phyloP scores from a whole-genome alignment of 495 filamentous ascomycete genomes.

The Talaromyces stipitatus region DNA sequence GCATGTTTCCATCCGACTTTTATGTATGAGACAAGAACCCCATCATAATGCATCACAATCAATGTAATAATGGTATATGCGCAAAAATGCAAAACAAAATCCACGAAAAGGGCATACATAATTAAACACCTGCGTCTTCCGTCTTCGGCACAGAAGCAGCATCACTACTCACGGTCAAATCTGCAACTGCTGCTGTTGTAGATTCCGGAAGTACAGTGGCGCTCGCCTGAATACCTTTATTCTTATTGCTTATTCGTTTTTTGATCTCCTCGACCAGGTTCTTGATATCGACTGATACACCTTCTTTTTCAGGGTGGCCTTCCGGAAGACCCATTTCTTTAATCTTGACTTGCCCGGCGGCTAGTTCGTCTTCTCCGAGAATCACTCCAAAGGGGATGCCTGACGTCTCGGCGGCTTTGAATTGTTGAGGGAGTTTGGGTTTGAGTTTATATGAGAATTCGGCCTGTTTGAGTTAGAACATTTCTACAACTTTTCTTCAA shows the following conservation, averaged over 20 bases:
- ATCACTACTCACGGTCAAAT: neutral
- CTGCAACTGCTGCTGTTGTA: neutral
- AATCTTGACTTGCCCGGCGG: slow-evolving; percentile 66
- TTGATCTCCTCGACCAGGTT: slow-evolving; percentile 58
- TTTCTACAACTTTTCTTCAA: neutral
- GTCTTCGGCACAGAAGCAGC: neutral
- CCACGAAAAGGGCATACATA: neutral
- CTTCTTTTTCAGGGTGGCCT: slow-evolving; percentile 81
- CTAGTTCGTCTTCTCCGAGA: slow-evolving; percentile 72
- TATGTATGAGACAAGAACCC: neutral
- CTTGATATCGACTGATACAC: slow-evolving; percentile 56
- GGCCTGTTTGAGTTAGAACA: slow-evolving; percentile 37
- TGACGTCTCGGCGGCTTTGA: slow-evolving; percentile 68
- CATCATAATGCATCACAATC: neutral
- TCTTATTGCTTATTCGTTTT: slow-evolving; percentile 7
- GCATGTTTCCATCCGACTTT: neutral
- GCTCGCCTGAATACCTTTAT: neutral
- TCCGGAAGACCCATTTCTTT: slow-evolving; percentile 78
- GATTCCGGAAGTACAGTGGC: neutral
- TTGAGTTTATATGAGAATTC: slow-evolving; percentile 76
- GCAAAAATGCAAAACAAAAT: neutral
- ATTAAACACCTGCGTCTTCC: slow-evolving; percentile 1
- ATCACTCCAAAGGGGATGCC: slow-evolving; percentile 69
- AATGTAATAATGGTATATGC: neutral
- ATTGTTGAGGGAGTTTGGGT: slow-evolving; percentile 69